These are phyloP conservation scores for Phytophthora vignae DNA, from an alignment of 352 stramenopile species.

Conservation along the genomic window DNA sequence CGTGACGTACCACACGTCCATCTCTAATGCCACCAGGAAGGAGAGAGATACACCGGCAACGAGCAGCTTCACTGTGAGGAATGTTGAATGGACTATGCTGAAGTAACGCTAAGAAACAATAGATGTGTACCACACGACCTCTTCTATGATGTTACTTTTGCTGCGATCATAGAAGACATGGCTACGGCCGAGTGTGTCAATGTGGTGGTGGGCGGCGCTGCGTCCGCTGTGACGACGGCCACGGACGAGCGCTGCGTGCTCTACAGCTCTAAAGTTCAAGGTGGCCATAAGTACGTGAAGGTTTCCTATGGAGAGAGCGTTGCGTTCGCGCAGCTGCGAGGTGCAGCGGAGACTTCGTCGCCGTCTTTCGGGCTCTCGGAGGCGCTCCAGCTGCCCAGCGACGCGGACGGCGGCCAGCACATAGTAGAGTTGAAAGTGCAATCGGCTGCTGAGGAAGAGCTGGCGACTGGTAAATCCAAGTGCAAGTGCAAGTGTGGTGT, in stretches of 20 bases:
- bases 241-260: conserved; percentile 41
- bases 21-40: conserved; percentile 16
- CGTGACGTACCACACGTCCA: conserved; percentile 82
- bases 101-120: conserved; percentile 17
- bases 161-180: conserved; percentile 28
- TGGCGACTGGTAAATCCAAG: not conserved
- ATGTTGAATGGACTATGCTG: not conserved
- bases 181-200: conserved; percentile 11
- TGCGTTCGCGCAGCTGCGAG: conserved; percentile 38
- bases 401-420: not conserved
- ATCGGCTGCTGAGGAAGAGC: conserved; percentile 1
- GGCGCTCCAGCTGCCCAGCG: conserved; percentile 32
- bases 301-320: conserved; percentile 15
- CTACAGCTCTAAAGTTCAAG: conserved; percentile 22
- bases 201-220: conserved; percentile 1
- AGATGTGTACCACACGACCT: not conserved
- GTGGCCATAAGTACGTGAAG: conserved; percentile 22
- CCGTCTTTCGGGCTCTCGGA: conserved; percentile 43
- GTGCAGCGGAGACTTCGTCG: not conserved
- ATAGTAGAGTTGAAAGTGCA: conserved; percentile 15
- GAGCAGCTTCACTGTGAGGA: not conserved
- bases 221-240: not conserved
- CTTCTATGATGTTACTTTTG: not conserved
- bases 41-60: conserved; percentile 8
- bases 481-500: conserved; percentile 43